phyloP scores from a whole-genome alignment of 2,329 filamentous ascomycete species.

The Talaromyces sp. region DNA sequence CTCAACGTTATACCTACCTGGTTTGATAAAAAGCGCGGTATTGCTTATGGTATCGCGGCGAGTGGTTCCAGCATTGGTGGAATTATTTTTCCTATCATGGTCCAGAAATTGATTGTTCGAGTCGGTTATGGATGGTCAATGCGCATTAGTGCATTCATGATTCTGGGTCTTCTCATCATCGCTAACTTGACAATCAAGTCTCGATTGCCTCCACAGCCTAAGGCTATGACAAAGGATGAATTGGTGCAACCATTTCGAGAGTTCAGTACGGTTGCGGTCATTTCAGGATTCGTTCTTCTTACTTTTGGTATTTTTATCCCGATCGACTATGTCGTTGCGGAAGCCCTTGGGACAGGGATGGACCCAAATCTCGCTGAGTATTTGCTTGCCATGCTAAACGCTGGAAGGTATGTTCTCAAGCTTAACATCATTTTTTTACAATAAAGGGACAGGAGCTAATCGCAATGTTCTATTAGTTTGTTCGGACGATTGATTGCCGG shows the following conservation, averaged over 20 bases:
- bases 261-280: slow-evolving; percentile 23
- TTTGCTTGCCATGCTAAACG: slow-evolving; percentile 55
- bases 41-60: slow-evolving; percentile 54
- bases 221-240: slow-evolving; percentile 17
- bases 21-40: slow-evolving; percentile 53
- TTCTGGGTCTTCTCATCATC: slow-evolving; percentile 57
- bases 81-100: slow-evolving; percentile 62
- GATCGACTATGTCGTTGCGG: slow-evolving; percentile 49
- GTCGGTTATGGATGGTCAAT: slow-evolving; percentile 59
- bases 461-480: slow-evolving; percentile 31
- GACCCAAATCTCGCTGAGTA: slow-evolving; percentile 48
- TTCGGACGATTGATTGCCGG: slow-evolving; percentile 57
- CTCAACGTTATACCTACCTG: slow-evolving; percentile 59
- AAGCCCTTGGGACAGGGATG: slow-evolving; percentile 51
- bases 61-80: slow-evolving; percentile 57
- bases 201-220: slow-evolving; percentile 31
- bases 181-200: slow-evolving; percentile 54
- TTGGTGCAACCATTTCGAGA: slow-evolving; percentile 27
- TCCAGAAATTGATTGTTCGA: slow-evolving; percentile 51
- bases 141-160: slow-evolving; percentile 57
- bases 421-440: too few species aligned
- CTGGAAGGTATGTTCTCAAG: slow-evolving; percentile 34
- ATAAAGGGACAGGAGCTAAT: neutral
- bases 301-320: slow-evolving; percentile 60
- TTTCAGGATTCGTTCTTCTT: slow-evolving; percentile 52